phyloP scores from a whole-genome alignment of 2,329 filamentous ascomycete genomes.

The Periconia sp. region DNA sequence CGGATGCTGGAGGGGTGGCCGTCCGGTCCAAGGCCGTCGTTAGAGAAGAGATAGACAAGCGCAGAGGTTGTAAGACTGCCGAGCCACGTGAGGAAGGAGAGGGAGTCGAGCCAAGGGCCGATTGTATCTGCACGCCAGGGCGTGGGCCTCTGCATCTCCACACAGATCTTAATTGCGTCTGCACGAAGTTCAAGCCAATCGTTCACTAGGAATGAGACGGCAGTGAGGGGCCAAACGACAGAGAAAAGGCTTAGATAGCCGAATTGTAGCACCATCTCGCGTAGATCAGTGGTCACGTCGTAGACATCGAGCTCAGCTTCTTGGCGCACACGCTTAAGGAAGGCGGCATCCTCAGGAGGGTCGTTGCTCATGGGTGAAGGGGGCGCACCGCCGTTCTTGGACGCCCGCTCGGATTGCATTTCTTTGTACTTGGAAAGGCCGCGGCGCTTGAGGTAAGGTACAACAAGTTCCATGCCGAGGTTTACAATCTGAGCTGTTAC shows the following conservation, averaged over 20 bases:
- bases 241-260: conserved; percentile 92
- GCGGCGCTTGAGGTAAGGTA: conserved; percentile 83
- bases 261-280: conserved; percentile 69
- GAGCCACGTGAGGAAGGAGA: conserved; percentile 92
- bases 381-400: conserved; percentile 61
- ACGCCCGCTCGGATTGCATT: conserved; percentile 65
- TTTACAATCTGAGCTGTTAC: conserved; percentile 93
- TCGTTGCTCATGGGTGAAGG: conserved; percentile 65
- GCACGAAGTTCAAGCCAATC: conserved; percentile 95
- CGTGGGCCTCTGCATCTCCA: conserved; percentile 85
- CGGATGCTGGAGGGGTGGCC: conserved; percentile 74
- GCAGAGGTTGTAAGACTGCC: conserved; percentile 87
- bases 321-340: conserved; percentile 79
- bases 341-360: conserved; percentile 75
- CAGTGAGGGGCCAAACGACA: conserved; percentile 92
- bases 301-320: conserved; percentile 85
- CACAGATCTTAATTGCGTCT: conserved; percentile 92
- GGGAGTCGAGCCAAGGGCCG: conserved; percentile 85
- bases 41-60: conserved; percentile 87
- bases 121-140: conserved; percentile 93
- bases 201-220: conserved; percentile 87
- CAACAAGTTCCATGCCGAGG: conserved; percentile 80
- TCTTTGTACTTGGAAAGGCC: conserved; percentile 80
- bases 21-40: conserved; percentile 67
- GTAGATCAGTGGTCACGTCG: conserved; percentile 87